Evolutionary conservation across 441 rosid species (phyloP).

Genomic region (Gossypium trilobum): DNA sequence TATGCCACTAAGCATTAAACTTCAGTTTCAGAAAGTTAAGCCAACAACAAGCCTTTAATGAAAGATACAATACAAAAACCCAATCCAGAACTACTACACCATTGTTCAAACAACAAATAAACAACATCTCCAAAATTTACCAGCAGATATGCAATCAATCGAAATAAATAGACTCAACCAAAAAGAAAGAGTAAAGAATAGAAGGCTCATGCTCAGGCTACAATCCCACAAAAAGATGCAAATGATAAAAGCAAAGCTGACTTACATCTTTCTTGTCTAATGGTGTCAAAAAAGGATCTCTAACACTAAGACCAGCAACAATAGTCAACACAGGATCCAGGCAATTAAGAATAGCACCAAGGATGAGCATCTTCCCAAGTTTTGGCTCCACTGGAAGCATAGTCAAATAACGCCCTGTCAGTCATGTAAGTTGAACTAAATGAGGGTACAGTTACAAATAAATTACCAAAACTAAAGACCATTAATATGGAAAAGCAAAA

Average conservation of each 20-base stretch:
- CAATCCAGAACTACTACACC: neutral
- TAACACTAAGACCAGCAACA: slow-evolving; percentile 77
- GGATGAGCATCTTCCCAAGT: slow-evolving; percentile 85
- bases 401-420: slow-evolving; percentile 65
- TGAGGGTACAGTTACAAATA: slow-evolving; percentile 11
- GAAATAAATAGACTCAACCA: neutral
- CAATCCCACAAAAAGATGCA: neutral
- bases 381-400: slow-evolving; percentile 93
- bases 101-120: neutral
- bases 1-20: neutral
- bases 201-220: neutral
- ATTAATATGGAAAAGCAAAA: slow-evolving; percentile 8
- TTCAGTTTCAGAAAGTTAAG: neutral
- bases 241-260: slow-evolving; percentile 19
- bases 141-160: neutral
- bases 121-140: neutral
- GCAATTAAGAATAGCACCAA: slow-evolving; percentile 78
- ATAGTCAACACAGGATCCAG: slow-evolving; percentile 77
- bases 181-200: neutral
- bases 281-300: slow-evolving; percentile 88
- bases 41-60: neutral
- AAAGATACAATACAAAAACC: neutral
- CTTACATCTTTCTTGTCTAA: slow-evolving; percentile 88
- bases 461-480: neutral
- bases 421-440: slow-evolving; percentile 24